Percentiles rank a stretch among this genome's conserved stretches.
Conservation (phyloP, 805 yeast species). For the Pichia heedii region DNA sequence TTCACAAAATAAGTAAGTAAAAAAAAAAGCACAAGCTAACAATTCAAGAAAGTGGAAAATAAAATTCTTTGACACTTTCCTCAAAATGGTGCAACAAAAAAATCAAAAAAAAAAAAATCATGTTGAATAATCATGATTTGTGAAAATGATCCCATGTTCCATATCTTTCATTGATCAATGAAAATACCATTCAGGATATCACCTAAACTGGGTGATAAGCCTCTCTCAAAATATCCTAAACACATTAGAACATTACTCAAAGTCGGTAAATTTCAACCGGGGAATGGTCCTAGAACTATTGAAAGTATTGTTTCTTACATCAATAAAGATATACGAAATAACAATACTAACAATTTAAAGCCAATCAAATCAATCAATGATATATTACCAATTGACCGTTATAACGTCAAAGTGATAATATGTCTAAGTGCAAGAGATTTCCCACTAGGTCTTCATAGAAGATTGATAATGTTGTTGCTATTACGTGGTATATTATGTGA, state of each 20-base stretch:
- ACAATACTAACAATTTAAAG: background rate
- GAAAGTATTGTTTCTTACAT: conserved; percentile 7
- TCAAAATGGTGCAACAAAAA: no score
- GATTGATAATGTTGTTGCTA: background rate
- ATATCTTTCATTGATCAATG: background rate
- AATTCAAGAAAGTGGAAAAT: no score
- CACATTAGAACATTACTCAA: conserved; percentile 1
- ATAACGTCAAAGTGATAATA: background rate
- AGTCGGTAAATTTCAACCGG: background rate
- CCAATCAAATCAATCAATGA: background rate
- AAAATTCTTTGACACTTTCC: no score
- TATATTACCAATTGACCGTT: background rate
- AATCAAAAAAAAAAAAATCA: no score
- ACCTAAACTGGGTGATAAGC: conserved; percentile 1
- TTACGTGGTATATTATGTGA: background rate
- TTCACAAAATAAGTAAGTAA: background rate
- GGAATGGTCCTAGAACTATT: conserved; percentile 8
- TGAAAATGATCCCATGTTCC: background rate
- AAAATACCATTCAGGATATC: conserved; percentile 3
- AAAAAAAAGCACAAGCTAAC: no score
- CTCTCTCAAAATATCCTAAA: background rate
- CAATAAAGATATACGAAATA: background rate
- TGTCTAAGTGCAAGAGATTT: conserved; percentile 7
- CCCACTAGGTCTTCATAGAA: conserved; percentile 3
- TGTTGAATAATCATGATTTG: background rate